Percentiles rank a stretch among this genome's conserved stretches.
Conservation (phyloP, 805 yeast genomes). For the Saccharomycopsis guyanensis region DNA sequence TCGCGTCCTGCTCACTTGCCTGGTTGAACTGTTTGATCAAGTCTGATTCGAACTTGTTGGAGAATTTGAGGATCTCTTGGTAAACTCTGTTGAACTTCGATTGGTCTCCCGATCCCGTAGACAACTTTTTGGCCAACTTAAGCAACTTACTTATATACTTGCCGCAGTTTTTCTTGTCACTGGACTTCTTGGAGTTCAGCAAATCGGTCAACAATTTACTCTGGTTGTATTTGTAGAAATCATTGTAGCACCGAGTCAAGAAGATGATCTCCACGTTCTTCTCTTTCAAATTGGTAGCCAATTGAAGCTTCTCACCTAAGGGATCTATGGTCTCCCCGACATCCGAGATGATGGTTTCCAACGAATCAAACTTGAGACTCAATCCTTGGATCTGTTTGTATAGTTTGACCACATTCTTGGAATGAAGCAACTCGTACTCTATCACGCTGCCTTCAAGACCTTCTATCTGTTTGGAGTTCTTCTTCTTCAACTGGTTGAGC, state of each 20-base stretch:
- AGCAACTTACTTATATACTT: conserved; percentile 22
- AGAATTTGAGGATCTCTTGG: conserved; percentile 53
- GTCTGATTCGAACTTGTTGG: conserved; percentile 68
- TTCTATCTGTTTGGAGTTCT: conserved; percentile 43
- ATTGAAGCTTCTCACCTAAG: conserved; percentile 58
- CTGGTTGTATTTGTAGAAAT: conserved; percentile 50
- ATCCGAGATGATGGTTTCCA: conserved; percentile 47
- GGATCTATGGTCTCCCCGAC: conserved; percentile 60
- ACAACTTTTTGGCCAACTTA: conserved; percentile 15
- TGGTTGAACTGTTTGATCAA: conserved; percentile 62
- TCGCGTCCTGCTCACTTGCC: conserved; percentile 65
- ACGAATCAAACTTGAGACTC: conserved; percentile 38
- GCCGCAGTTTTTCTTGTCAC: conserved; percentile 62
- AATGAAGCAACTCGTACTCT: conserved; percentile 57
- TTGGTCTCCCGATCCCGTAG: neutral
- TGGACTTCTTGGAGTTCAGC: conserved; percentile 35
- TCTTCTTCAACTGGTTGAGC: conserved; percentile 51
- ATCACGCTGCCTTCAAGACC: conserved; percentile 51
- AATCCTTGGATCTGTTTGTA: conserved; percentile 40
- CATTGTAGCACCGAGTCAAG: conserved; percentile 67
- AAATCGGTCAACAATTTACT: conserved; percentile 52
- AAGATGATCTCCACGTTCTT: conserved; percentile 65
- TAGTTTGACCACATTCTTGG: conserved; percentile 53
- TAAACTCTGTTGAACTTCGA: conserved; percentile 25
- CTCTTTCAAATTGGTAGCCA: conserved; percentile 64